These are phyloP conservation scores for Hanseniaspora guilliermondii DNA, from an alignment of 805 yeast genomes.

Conservation along the genomic window DNA sequence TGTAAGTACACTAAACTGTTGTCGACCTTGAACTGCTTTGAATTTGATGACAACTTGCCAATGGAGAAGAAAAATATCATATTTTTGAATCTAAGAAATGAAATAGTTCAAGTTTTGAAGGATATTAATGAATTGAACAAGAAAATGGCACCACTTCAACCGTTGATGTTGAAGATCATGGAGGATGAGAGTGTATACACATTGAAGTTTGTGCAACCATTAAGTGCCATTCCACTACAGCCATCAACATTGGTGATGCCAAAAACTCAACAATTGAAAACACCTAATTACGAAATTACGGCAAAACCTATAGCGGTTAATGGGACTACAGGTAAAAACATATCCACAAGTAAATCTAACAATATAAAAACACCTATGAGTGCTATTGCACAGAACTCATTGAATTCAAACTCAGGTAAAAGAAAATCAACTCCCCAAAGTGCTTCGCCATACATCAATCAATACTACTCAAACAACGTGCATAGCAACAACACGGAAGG, in stretches of 20 bases:
- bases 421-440: conserved; percentile 11
- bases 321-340: not conserved
- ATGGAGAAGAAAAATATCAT: not conserved
- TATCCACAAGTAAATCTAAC: not conserved
- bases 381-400: not conserved
- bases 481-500: conserved; percentile 1
- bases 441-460: conserved; percentile 9
- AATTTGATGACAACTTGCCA: conserved; percentile 3
- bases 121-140: not conserved
- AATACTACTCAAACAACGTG: conserved; percentile 1
- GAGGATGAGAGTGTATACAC: not conserved
- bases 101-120: conserved; percentile 5
- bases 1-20: conserved; percentile 1
- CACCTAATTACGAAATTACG: conserved; percentile 11
- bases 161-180: conserved; percentile 2
- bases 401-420: not conserved
- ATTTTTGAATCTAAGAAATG: conserved; percentile 3
- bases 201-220: conserved; percentile 3
- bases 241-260: conserved; percentile 6
- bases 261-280: conserved; percentile 10
- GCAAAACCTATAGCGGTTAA: conserved; percentile 6
- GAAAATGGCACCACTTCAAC: conserved; percentile 8
- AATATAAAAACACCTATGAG: not conserved
- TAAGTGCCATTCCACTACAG: conserved; percentile 4
- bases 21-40: not conserved